Evolutionary conservation across 2,329 filamentous ascomycete genomes (phyloP).

Genomic region (Magnaporthiopsis poae): DNA sequence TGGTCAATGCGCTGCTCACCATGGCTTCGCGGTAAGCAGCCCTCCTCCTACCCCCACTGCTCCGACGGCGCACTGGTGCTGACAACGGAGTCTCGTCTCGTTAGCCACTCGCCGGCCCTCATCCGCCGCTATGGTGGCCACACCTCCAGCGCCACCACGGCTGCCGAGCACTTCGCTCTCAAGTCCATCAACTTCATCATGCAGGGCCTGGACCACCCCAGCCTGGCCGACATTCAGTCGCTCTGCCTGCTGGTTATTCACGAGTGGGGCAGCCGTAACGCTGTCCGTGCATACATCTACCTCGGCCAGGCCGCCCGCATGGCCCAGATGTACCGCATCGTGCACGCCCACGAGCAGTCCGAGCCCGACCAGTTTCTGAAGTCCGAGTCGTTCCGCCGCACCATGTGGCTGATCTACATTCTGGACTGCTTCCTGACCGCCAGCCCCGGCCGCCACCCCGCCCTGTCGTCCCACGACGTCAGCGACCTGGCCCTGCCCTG

Average conservation of each 20-base stretch:
- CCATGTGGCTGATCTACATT: constrained; percentile 53
- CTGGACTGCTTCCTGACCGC: constrained; percentile 53
- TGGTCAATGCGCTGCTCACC: constrained; percentile 49
- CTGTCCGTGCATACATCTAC: constrained; percentile 53
- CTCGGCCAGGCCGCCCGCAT: constrained; percentile 54
- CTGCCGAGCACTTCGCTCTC: constrained; percentile 49
- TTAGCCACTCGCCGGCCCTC: constrained; percentile 44
- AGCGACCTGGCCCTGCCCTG: constrained; percentile 48
- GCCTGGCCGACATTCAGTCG: constrained; percentile 51
- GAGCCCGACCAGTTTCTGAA: constrained; percentile 51
- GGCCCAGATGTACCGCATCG: constrained; percentile 54
- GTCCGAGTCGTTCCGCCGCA: constrained; percentile 52
- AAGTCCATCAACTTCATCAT: constrained; percentile 50
- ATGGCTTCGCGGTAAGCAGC: constrained; percentile 46
- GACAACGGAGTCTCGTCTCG: background rate
- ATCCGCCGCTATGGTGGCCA: constrained; percentile 50
- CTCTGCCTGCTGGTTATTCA: constrained; percentile 52
- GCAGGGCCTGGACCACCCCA: constrained; percentile 49
- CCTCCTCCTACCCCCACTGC: no score
- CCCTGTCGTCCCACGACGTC: constrained; percentile 44
- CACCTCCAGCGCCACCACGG: constrained; percentile 34
- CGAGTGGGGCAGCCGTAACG: constrained; percentile 53
- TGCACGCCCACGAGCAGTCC: constrained; percentile 40
- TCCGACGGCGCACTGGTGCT: no score
- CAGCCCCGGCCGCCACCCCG: constrained; percentile 49